Evolutionary conservation across 2,329 filamentous ascomycete genomes (phyloP).

Genomic region (Knufia petricola): DNA sequence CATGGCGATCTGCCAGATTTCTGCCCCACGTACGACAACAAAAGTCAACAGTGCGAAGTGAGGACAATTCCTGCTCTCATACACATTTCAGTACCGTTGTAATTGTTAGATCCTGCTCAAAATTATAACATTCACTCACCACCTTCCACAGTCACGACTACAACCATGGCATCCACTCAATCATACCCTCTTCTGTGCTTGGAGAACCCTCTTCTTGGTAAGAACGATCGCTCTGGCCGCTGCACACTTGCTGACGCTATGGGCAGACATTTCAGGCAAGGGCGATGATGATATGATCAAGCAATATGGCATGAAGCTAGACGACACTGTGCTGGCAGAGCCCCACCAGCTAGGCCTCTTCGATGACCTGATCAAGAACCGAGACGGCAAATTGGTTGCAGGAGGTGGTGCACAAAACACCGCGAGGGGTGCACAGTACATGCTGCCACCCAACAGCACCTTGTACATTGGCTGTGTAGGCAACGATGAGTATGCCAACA

Average conservation of each 20-base stretch:
- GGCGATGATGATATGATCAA: slow-evolving; percentile 71
- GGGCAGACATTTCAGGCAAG: slow-evolving; percentile 75
- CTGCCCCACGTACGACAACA: background rate
- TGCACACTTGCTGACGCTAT: slow-evolving; percentile 20
- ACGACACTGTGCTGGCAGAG: slow-evolving; percentile 86
- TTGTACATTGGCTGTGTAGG: slow-evolving; percentile 91
- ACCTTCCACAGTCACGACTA: slow-evolving; percentile 10
- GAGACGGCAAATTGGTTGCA: slow-evolving; percentile 85
- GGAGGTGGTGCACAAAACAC: slow-evolving; percentile 97
- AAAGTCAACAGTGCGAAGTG: background rate
- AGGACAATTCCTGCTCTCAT: background rate
- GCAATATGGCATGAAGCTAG: slow-evolving; percentile 88
- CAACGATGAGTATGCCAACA: slow-evolving; percentile 89
- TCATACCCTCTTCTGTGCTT: slow-evolving; percentile 75
- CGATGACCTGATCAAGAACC: slow-evolving; percentile 87
- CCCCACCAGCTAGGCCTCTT: slow-evolving; percentile 65
- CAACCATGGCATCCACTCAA: slow-evolving; percentile 54
- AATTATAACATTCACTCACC: too few species aligned
- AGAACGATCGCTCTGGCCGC: background rate
- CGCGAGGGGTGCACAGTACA: slow-evolving; percentile 84
- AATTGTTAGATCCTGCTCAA: too few species aligned
- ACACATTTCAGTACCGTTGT: too few species aligned
- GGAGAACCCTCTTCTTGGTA: slow-evolving; percentile 95
- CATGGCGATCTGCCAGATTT: background rate
- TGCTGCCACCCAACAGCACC: slow-evolving; percentile 79